Evolutionary conservation across 306 rosid species (phyloP), one percentile per base, ranked within the genome.

Genomic region (Astragalus membranaceus): DNA sequence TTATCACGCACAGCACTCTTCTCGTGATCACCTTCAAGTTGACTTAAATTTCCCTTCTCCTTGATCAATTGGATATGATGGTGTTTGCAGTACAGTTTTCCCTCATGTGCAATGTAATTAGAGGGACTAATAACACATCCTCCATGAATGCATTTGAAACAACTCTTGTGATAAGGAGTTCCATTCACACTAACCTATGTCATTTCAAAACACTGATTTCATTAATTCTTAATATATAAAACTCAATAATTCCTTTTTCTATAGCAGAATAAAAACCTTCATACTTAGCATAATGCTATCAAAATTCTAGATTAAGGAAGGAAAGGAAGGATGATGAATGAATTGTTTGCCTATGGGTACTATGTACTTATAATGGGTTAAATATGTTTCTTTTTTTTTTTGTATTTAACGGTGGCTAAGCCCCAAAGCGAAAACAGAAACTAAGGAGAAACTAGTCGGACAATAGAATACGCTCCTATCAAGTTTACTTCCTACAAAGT

Each of bases 11-110:
- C n/a, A 23, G 77, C 57, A 51, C 47, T 77, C 81, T 78, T 87
- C 64, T 79, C 94, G 36, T 81, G 69, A 51, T 88, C 96, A 49
- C 97, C 98, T 70, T 93, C 98, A 23, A 94, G 99, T 85, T 94
- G 96, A 87, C 96, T 94, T 54, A 94, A 77, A 84, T 94, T 94
- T 5, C 99, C 99, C 77, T 91, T 94, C 82, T 91, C 95, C 89
- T 78, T 90, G 75, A 94, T 94, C 71, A 94, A 92, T 81, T 94
- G 99, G 75, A 72, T 79, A 65, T 94, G 97, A 81, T 94, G 99
- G 72, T 94, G 96, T 26, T 91, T 94, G 89, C 99, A 94, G 86
- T 91, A 91, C 74, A 91, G 97, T 30, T 89, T 83, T 3, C 96
- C 96, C 81, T 91, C 97, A 0, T 91, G 96, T 13, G 97, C 97